Evolutionary conservation across 2,329 filamentous ascomycete species (phyloP).

Genomic region (Fusarium circinatum): DNA sequence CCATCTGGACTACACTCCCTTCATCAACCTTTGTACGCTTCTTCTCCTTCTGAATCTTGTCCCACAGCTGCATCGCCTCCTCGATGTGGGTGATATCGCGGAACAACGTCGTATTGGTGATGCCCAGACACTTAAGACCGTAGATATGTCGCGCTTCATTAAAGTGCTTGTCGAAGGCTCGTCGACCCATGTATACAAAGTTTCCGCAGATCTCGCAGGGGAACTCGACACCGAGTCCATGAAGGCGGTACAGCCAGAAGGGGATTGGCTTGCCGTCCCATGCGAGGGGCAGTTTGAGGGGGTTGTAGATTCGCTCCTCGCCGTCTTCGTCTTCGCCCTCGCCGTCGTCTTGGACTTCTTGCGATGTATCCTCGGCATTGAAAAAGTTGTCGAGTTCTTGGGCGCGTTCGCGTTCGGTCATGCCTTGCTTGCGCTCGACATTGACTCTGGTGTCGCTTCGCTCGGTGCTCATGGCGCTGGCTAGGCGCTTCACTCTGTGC

Average conservation of each 20-base stretch:
- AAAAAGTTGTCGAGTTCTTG: conserved; percentile 92
- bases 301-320: conserved; percentile 95
- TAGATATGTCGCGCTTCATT: conserved; percentile 94
- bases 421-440: conserved; percentile 94
- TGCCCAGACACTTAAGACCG: conserved; percentile 91
- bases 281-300: conserved; percentile 90
- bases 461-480: conserved; percentile 85
- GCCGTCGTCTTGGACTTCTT: conserved; percentile 59
- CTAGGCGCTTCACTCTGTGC: conserved; percentile 81
- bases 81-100: conserved; percentile 93
- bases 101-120: conserved; percentile 91
- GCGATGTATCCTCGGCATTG: conserved; percentile 50
- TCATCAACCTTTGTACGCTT: conserved; percentile 80
- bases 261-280: conserved; percentile 99
- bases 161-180: conserved; percentile 98
- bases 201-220: conserved; percentile 97
- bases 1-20: conserved; percentile 95
- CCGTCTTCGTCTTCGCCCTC: conserved; percentile 79
- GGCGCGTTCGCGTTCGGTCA: conserved; percentile 95
- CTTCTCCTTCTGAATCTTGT: conserved; percentile 89
- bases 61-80: conserved; percentile 88
- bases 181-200: conserved; percentile 97
- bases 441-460: conserved; percentile 91
- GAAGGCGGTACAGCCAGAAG: conserved; percentile 98
- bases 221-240: conserved; percentile 94